phyloP scores from a whole-genome alignment of 352 stramenopile genomes.

The Globisporangium lucens region DNA sequence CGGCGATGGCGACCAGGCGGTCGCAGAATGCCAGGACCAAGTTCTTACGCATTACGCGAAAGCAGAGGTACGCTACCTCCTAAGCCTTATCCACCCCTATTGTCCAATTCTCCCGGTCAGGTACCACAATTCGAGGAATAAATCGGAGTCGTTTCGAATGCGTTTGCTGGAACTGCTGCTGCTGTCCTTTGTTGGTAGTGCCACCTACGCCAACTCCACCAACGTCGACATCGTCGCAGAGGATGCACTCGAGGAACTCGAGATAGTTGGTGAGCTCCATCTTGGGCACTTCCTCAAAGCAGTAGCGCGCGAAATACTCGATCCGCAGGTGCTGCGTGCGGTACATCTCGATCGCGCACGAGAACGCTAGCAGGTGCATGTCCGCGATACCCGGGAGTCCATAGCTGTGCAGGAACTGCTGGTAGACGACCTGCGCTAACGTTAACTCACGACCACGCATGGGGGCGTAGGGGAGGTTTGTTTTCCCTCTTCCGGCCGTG shows the following conservation, averaged over 20 bases:
- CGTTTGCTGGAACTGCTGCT: neutral
- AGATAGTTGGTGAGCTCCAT: slow-evolving; percentile 57
- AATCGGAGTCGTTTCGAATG: slow-evolving; percentile 41
- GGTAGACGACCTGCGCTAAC: slow-evolving; percentile 74
- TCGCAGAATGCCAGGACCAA: slow-evolving; percentile 61
- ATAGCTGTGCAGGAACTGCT: slow-evolving; percentile 82
- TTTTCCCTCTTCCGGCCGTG: slow-evolving; percentile 50
- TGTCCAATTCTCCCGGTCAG: slow-evolving; percentile 69
- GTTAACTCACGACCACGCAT: slow-evolving; percentile 35
- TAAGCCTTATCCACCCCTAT: slow-evolving; percentile 65
- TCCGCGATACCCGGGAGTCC: slow-evolving; percentile 71
- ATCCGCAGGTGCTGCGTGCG: slow-evolving; percentile 65
- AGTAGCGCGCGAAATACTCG: slow-evolving; percentile 72
- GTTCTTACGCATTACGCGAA: slow-evolving; percentile 70
- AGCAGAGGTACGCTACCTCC: slow-evolving; percentile 60
- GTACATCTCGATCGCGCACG: slow-evolving; percentile 64
- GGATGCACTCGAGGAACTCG: slow-evolving; percentile 76
- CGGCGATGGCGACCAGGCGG: slow-evolving; percentile 42
- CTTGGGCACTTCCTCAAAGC: slow-evolving; percentile 66
- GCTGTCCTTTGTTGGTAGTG: neutral
- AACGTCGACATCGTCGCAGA: slow-evolving; percentile 42
- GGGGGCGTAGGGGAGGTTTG: slow-evolving; percentile 5
- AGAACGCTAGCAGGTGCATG: slow-evolving; percentile 76
- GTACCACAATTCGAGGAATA: slow-evolving; percentile 47
- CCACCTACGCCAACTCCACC: too few species aligned